These are phyloP conservation scores for Boletus rex-veris DNA, from an alignment of 768 basidiomycete species.

Conservation along the genomic window DNA sequence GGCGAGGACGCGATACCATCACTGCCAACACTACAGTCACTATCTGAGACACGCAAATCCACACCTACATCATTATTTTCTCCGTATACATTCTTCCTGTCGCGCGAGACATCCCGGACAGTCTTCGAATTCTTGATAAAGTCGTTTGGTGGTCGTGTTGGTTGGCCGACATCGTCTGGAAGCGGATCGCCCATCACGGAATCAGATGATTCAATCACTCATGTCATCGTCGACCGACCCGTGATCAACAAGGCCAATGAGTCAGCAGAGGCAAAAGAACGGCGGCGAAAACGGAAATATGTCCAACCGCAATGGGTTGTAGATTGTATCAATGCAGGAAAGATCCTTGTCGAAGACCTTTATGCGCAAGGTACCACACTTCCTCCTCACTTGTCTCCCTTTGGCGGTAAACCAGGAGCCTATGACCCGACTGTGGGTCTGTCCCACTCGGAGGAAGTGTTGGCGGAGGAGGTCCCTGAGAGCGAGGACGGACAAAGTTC, in stretches of 20 bases:
- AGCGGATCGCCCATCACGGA: conserved; percentile 78
- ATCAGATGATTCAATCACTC: conserved; percentile 81
- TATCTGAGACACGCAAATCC: conserved; percentile 58
- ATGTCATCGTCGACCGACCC: conserved; percentile 93
- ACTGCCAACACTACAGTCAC: conserved; percentile 66
- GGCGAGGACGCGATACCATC: conserved; percentile 42
- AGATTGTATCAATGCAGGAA: conserved; percentile 89
- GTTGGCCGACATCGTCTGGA: conserved; percentile 83
- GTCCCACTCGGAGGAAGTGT: conserved; percentile 14
- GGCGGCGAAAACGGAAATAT: conserved; percentile 70
- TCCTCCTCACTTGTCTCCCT: conserved; percentile 95
- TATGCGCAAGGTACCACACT: conserved; percentile 84
- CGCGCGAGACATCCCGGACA: conserved; percentile 85
- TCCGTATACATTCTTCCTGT: conserved; percentile 88
- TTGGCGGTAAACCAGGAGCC: conserved; percentile 76
- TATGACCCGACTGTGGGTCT: conserved; percentile 59
- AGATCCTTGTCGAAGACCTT: conserved; percentile 76
- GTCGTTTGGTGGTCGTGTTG: conserved; percentile 87
- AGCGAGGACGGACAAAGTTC: conserved; percentile 30
- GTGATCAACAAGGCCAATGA: conserved; percentile 46
- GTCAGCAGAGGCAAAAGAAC: conserved; percentile 55
- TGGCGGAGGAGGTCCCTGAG: conserved; percentile 29
- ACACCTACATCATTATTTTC: conserved; percentile 67
- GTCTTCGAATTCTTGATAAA: conserved; percentile 94
- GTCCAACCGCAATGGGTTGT: conserved; percentile 98